Evolutionary conservation across 495 filamentous ascomycete genomes (phyloP).

Genomic region (Aspergillus haitiensis): DNA sequence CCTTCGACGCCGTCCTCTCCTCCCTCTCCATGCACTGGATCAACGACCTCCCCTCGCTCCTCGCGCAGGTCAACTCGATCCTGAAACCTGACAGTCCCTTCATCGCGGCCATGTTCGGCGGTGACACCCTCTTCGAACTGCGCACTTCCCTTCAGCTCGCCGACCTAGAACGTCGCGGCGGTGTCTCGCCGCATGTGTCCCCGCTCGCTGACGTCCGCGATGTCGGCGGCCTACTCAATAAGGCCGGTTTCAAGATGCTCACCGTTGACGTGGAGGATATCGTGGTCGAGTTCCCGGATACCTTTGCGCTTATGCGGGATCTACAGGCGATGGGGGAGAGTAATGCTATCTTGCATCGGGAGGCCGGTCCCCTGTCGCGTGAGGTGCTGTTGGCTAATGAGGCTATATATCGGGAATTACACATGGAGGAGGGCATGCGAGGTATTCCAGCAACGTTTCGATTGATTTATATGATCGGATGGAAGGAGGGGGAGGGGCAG

Average conservation of each 20-base stretch:
- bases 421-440: slow-evolving; percentile 67
- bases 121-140: slow-evolving; percentile 91
- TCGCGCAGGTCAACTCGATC: slow-evolving; percentile 75
- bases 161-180: slow-evolving; percentile 82
- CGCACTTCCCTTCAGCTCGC: slow-evolving; percentile 92
- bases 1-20: slow-evolving; percentile 86
- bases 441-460: slow-evolving; percentile 86
- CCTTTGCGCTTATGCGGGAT: slow-evolving; percentile 88
- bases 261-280: slow-evolving; percentile 98
- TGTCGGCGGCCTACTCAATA: slow-evolving; percentile 80
- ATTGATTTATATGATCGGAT: slow-evolving; percentile 96
- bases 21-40: slow-evolving; percentile 94
- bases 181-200: slow-evolving; percentile 81
- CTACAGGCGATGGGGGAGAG: slow-evolving; percentile 92
- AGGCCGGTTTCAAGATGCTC: slow-evolving; percentile 89
- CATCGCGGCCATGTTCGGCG: slow-evolving; percentile 93
- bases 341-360: slow-evolving; percentile 79
- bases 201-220: slow-evolving; percentile 92
- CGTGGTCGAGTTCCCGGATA: slow-evolving; percentile 90
- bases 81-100: slow-evolving; percentile 92
- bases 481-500: slow-evolving; percentile 83
- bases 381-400: slow-evolving; percentile 89
- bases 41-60: slow-evolving; percentile 85
- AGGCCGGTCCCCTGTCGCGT: slow-evolving; percentile 69
- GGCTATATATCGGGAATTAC: slow-evolving; percentile 81